A percentile compares a stretch with the other conserved stretches of the same genome.
Evolutionary conservation across 73 alveolate species (phyloP).

Genomic region (Tetrahymena thermophila): DNA sequence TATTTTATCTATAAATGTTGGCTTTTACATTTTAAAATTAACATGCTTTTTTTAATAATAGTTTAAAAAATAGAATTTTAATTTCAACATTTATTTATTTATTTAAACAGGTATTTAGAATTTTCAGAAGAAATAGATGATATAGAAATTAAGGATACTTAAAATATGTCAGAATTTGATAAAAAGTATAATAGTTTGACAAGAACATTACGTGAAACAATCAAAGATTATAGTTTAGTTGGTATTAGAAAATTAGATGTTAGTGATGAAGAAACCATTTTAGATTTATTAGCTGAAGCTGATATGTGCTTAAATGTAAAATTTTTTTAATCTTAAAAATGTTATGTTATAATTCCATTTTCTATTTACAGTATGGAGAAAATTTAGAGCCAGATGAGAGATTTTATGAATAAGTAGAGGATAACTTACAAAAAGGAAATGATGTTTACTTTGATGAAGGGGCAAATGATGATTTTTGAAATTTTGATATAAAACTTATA

Average conservation of each 20-base stretch:
- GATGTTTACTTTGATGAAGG: background rate
- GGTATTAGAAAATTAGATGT: constrained; percentile 9
- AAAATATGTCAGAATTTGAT: constrained; percentile 5
- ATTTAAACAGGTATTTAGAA: background rate
- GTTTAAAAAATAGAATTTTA: background rate
- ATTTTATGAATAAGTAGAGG: constrained; percentile 31
- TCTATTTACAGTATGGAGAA: constrained; percentile 13
- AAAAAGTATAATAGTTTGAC: constrained; percentile 16
- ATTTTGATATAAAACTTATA: background rate
- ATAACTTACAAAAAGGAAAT: background rate
- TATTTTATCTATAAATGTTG: background rate
- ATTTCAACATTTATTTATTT: background rate
- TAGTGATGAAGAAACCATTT: constrained; percentile 28
- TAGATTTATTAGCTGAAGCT: constrained; percentile 12
- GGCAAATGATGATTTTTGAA: background rate
- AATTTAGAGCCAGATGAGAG: constrained; percentile 42
- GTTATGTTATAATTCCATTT: background rate
- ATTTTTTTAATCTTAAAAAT: background rate
- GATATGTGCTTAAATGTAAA: constrained; percentile 18
- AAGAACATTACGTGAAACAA: constrained; percentile 2
- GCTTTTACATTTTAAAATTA: too few relatives aligned
- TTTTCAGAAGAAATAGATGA: background rate
- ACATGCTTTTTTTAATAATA: too few relatives aligned
- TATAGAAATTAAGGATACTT: background rate
- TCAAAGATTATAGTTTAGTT: background rate